A percentile compares a stretch with the other conserved stretches of the same genome.
Conservation (phyloP, 345 rosid species). For the Brassica cretica region DNA sequence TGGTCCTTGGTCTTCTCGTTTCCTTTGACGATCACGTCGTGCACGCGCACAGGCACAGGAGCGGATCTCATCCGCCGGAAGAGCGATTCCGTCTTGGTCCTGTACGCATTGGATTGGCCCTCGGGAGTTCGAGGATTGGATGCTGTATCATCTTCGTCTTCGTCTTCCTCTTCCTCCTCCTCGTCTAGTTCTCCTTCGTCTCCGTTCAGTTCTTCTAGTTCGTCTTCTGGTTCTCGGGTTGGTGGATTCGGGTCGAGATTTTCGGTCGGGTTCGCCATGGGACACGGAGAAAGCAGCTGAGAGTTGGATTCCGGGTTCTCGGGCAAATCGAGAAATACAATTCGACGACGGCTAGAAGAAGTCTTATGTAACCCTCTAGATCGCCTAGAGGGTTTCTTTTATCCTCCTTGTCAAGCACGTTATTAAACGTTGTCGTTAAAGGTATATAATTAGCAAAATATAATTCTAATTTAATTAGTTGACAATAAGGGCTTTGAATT, state of each 20-base stretch:
- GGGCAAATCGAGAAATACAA: background rate
- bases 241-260: constrained; percentile 17
- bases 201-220: constrained; percentile 20
- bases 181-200: constrained; percentile 37
- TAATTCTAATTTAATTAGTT: background rate
- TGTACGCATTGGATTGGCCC: constrained; percentile 36
- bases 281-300: constrained; percentile 8
- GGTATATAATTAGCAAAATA: too few species aligned
- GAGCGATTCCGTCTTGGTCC: constrained; percentile 43
- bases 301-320: constrained; percentile 9
- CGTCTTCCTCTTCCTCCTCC: constrained; percentile 44
- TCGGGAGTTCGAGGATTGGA: constrained; percentile 37
- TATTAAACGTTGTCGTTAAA: background rate
- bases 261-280: constrained; percentile 34
- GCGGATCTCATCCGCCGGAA: constrained; percentile 52
- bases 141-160: constrained; percentile 31
- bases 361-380: background rate
- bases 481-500: background rate
- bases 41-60: constrained; percentile 71
- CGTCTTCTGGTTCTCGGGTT: constrained; percentile 15
- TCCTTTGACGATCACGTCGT: constrained; percentile 77
- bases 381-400: background rate
- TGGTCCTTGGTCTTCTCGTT: constrained; percentile 78
- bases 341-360: constrained; percentile 20
- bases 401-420: background rate